Conservation (phyloP, 352 stramenopile species). For the Thalassiosira sp. region DNA sequence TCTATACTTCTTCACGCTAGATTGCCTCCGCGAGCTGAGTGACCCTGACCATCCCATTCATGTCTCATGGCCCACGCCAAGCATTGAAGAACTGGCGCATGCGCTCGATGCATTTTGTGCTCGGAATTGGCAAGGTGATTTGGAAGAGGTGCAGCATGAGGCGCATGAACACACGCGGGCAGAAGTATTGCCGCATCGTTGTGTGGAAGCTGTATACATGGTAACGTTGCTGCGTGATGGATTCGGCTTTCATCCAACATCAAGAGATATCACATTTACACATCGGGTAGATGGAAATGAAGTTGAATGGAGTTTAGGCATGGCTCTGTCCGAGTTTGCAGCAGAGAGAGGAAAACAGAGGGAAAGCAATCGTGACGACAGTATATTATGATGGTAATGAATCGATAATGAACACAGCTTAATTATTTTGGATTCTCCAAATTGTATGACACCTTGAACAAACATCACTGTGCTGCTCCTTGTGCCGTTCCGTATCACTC, state of each 20-base stretch:
- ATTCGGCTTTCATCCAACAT: constrained; percentile 78
- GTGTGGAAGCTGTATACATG: constrained; percentile 83
- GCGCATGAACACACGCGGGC: constrained; percentile 71
- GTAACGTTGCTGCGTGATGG: constrained; percentile 80
- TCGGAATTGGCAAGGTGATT: constrained; percentile 75
- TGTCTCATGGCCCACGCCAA: constrained; percentile 77
- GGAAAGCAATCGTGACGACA: neutral
- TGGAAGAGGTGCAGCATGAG: constrained; percentile 68
- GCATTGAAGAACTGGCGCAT: constrained; percentile 75
- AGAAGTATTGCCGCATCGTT: constrained; percentile 79
- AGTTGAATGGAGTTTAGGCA: constrained; percentile 82
- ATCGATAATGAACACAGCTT: no score
- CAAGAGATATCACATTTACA: constrained; percentile 82
- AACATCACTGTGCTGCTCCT: no score
- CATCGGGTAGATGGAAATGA: constrained; percentile 81
- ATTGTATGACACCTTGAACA: no score
- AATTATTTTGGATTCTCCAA: no score
- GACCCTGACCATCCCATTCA: constrained; percentile 65
- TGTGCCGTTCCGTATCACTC: constrained; percentile 27
- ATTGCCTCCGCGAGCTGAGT: constrained; percentile 78
- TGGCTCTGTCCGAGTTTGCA: constrained; percentile 66
- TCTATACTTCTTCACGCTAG: constrained; percentile 83
- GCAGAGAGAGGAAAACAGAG: constrained; percentile 26
- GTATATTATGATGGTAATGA: constrained; percentile 1
- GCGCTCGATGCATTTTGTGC: constrained; percentile 78